Evolutionary conservation across 2,329 filamentous ascomycete species (phyloP), one percentile per base, ranked within the genome.

Genomic region (Diaporthe batatas): DNA sequence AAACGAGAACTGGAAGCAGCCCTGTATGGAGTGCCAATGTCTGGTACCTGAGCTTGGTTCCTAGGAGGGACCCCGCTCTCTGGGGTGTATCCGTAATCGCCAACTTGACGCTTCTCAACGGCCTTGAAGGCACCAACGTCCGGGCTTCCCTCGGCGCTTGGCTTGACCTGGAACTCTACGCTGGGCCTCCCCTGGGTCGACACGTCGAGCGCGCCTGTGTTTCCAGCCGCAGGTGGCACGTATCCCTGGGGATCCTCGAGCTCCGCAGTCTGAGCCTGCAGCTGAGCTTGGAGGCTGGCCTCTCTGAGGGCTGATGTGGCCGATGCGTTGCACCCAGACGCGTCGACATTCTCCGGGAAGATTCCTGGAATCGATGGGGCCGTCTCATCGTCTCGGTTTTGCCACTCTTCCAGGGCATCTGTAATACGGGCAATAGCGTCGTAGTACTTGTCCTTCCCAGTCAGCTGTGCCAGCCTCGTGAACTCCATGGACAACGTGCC

Each of bases 401-500:
- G 94, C 83, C 92, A 90, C 68, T 92, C 89, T 75, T 95, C 89
- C 34, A 98, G 87, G 10, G 91, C 92, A 79, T 97, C 87, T 23
- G 94, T 97, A 77, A 98, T 93, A 73, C 95, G 91, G 64, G 94
- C 93, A 74, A 98, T 87, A 21, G 94, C 95, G 83, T 98, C 95
- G 79, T 97, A 98, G 83, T 67, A 67, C n/a, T 67, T 67, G 76
- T 92, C 83, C 73, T 96, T 86, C 72, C 91, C 90, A 0, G 95
- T 98, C 75, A 98, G 85, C 81, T 98, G 95, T 11, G 95, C 93
- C 57, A 98, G 87, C 21, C 94, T 90, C 0, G 94, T 98, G 81
- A 98, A 98, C 80, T 98, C 95, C 86, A 98, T 87, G 11, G 92
- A 92, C 75, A 98, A 84, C 14, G 93, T 94, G 2, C 93, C 95